Evolutionary conservation across 2,329 filamentous ascomycete genomes (phyloP), one percentile per base, ranked within the genome.

Genomic region (Xylaria sp.): DNA sequence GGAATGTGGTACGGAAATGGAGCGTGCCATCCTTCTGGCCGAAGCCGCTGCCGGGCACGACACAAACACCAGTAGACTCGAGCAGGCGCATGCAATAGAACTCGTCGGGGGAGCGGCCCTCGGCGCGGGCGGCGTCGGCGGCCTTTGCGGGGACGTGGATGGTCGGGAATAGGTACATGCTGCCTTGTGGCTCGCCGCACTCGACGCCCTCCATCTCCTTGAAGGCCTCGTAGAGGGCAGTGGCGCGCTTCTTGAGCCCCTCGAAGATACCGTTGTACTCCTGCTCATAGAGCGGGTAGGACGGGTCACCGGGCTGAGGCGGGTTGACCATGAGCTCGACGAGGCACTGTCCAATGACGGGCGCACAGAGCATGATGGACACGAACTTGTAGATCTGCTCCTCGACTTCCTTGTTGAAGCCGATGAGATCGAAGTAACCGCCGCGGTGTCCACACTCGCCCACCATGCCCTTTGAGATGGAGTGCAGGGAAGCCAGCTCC

Each of bases 281-380:
- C 78, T 90, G 78, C 76, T 90, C 83, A 85, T 98, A 98, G 60
- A 95, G 87, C 71, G 89, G 89, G 80, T 92, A 92, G 72, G 92
- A 96, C 17, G 93, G 92, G 67, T 96, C 91, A 66, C 96, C 95
- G 73, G 89, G 81, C 76, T 87, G 86, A 44, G 96, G 96, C 61
- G 96, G 96, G 85, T 98, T 97, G 76, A 97, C 94, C 95, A 98
- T 97, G 79, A 97, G 84, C 84, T 98, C 96, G 68, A 99, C 92
- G 54, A 98, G 86, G 82, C 96, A 98, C 85, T 99, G 96, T 67
- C 94, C 95, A 72, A 97, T 88, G 74, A 99, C 96, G 29, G 96
- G 95, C 57, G 96, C 91, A 82, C 96, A 99, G 72, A 99, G 90
- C 83, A 92, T 95, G 83, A 99, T 98, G 79, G 92, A 96, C 77